Percentiles rank a stretch among this genome's conserved stretches.
Evolutionary conservation across 1,284 basidiomycete genomes (phyloP).

Genomic region (Ganoderma lingzhi): DNA sequence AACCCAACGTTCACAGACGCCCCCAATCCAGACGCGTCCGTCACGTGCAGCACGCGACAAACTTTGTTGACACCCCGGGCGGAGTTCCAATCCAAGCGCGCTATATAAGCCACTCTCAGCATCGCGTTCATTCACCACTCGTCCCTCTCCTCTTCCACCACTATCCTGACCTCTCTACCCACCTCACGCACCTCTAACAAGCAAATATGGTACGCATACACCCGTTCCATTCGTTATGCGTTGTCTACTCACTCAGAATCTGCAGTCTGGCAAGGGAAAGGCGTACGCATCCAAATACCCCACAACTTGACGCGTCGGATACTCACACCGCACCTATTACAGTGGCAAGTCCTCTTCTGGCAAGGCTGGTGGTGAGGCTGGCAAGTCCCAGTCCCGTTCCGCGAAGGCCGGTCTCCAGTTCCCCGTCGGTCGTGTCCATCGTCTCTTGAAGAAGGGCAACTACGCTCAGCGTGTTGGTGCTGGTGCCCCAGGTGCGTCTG

Average conservation of each 20-base stretch:
- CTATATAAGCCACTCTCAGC: constrained; percentile 41
- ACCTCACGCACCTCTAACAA: constrained; percentile 28
- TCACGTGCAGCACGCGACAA: constrained; percentile 38
- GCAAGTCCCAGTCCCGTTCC: constrained; percentile 71
- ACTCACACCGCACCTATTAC: constrained; percentile 13
- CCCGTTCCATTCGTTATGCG: constrained; percentile 15
- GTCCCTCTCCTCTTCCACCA: constrained; percentile 40
- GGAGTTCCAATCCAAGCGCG: constrained; percentile 44
- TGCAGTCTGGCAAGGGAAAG: constrained; percentile 64
- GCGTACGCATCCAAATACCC: constrained; percentile 43
- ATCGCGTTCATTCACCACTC: constrained; percentile 36
- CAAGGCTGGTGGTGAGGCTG: constrained; percentile 57
- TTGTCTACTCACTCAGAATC: constrained; percentile 28
- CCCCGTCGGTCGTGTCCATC: constrained; percentile 90
- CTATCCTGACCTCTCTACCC: constrained; percentile 33
- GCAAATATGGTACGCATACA: constrained; percentile 42
- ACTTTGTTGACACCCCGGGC: constrained; percentile 39
- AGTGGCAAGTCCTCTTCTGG: constrained; percentile 67
- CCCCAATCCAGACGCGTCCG: constrained; percentile 33
- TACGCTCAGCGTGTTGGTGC: constrained; percentile 78
- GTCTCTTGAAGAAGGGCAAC: constrained; percentile 84
- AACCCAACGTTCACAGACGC: constrained; percentile 12
- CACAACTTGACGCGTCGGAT: constrained; percentile 16
- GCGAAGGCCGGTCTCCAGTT: constrained; percentile 84
- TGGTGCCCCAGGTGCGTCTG: constrained; percentile 71